Percentiles rank a stretch among this genome's conserved stretches.
Evolutionary conservation across 768 basidiomycete species (phyloP).

Genomic region (Rhodosporidiobolus odoratus): DNA sequence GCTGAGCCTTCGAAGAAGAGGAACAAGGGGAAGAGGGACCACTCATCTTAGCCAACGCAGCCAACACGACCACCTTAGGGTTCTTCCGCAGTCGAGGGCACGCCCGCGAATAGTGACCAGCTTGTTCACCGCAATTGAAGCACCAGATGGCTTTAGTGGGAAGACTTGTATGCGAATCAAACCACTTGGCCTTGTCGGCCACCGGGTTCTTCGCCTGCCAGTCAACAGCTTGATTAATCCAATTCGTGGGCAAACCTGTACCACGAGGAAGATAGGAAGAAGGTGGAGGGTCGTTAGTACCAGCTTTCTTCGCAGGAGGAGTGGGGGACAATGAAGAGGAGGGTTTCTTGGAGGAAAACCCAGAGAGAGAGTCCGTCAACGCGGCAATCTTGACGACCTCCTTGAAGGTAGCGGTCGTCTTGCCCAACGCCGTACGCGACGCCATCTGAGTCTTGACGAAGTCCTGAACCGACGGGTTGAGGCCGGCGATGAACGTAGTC

Average conservation of each 20-base stretch:
- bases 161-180: no score
- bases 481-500: no score
- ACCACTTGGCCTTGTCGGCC: not conserved
- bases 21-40: no score
- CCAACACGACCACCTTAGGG: not conserved
- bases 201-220: not conserved
- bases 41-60: no score
- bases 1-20: no score
- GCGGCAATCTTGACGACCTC: no score
- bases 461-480: no score
- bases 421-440: no score
- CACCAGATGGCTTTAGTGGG: not conserved
- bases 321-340: no score
- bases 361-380: not conserved
- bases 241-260: not conserved
- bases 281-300: not conserved
- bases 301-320: no score
- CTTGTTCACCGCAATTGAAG: not conserved
- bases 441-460: no score
- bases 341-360: not conserved
- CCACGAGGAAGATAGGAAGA: not conserved
- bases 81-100: not conserved
- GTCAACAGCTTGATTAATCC: not conserved
- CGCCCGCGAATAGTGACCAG: not conserved
- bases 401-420: no score